These are phyloP conservation scores for Daldinia decipiens DNA, from an alignment of 495 filamentous ascomycete species.

Conservation along the genomic window DNA sequence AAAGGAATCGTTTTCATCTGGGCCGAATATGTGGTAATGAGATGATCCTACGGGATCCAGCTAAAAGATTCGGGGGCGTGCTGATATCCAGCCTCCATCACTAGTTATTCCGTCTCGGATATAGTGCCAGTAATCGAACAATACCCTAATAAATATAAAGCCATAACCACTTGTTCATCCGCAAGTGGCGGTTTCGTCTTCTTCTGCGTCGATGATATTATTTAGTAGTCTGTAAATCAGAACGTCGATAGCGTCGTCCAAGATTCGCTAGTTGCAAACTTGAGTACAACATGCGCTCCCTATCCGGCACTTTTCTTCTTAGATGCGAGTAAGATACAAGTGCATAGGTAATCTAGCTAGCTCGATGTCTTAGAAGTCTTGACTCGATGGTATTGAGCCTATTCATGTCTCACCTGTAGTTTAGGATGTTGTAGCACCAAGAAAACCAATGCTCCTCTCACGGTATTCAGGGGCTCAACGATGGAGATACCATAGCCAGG, in stretches of 20 bases:
- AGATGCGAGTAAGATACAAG: neutral
- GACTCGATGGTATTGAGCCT: neutral
- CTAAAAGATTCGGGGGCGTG: neutral
- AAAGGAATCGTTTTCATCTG: neutral
- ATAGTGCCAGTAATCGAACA: neutral
- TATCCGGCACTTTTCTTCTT: neutral
- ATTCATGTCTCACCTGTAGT: neutral
- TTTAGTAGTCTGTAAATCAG: neutral
- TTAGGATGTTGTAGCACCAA: neutral
- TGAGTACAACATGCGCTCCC: neutral
- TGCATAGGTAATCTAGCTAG: neutral
- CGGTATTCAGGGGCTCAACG: too few relatives aligned
- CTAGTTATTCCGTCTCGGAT: neutral
- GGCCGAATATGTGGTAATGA: neutral
- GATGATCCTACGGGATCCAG: neutral
- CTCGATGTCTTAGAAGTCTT: neutral
- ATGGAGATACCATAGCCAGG: too few relatives aligned
- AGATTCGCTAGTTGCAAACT: constrained; percentile 11
- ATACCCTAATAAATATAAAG: neutral
- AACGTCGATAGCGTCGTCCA: constrained; percentile 11
- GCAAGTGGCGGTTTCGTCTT: neutral
- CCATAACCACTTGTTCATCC: neutral
- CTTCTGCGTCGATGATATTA: neutral
- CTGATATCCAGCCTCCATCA: neutral
- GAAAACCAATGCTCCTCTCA: too few relatives aligned